Evolutionary conservation across 148 eudicot species (phyloP), one percentile per base, ranked within the genome.

Genomic region (Tetragonia tetragonoides): DNA sequence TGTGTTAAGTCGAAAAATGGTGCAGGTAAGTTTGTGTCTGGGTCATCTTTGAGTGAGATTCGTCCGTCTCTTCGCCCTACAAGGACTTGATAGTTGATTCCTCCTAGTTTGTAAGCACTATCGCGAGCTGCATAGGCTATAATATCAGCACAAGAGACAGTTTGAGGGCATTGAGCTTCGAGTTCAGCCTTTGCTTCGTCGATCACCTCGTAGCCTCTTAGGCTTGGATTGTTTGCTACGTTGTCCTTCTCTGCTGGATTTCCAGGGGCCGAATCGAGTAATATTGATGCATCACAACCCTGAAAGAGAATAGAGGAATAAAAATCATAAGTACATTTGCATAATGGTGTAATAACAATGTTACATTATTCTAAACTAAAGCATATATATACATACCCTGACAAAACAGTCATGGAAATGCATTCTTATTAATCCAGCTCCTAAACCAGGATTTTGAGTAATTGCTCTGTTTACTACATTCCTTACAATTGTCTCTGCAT

Each of bases 241-340:
- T 81, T 28, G 6, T 80, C 82, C 41, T 80, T 83, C 75, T 86
- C 88, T 11, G 79, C 79, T 24, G 53, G 81, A 46, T 73, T 76
- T 3, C 65, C 68, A 2, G 84, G 83, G 1, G 83, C 76, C 16
- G 86, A 75, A 70, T 86, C 80, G 4, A 86, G 80, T 5, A 86
- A 80, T 8, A 86, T 39, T 1, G 88, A 86, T 46, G 81, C 86
- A 83, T 86, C 88, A 83, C 88, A 86, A 12, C 88, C 88, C 88
- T 86, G 70, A 3, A 70, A 68, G 49, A 7, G 15, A 75, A 28
- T 56, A 34, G 4, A 20, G 5, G 21, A 1, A n/a, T n/a, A n/a
- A 66, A 20, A 59, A 59, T 17, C 62, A 59, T 59, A 28, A 28
- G 34, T 28, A 28, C 34, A 28, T n/a, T n/a, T 28, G 34, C 34